A percentile compares a stretch with the other conserved stretches of the same genome.
These are phyloP conservation scores for Smallanthus sonchifolius DNA, from an alignment of 129 eudicot species.

Conservation along the genomic window DNA sequence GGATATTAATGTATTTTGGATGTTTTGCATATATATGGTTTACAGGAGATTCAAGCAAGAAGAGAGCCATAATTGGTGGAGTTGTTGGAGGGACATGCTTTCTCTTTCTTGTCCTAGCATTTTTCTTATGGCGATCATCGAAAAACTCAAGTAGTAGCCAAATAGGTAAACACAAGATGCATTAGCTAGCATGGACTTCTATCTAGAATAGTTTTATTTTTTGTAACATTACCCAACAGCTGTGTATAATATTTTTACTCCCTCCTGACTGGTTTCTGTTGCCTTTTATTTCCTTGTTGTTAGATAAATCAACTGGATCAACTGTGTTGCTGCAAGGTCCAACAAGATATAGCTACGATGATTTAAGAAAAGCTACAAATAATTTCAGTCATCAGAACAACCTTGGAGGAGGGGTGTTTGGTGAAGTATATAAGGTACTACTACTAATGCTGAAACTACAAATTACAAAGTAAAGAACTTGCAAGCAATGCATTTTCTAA, in stretches of 20 bases:
- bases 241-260: background rate
- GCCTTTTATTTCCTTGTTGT: background rate
- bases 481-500: background rate
- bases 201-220: background rate
- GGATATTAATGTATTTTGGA: background rate
- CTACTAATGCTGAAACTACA: background rate
- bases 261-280: background rate
- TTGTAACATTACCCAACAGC: background rate
- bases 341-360: slow-evolving; percentile 30
- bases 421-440: slow-evolving; percentile 43
- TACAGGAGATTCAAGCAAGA: slow-evolving; percentile 45
- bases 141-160: slow-evolving; percentile 22
- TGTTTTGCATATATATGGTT: background rate
- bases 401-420: slow-evolving; percentile 65
- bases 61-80: slow-evolving; percentile 26
- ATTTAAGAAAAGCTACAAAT: slow-evolving; percentile 32
- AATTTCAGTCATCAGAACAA: slow-evolving; percentile 44
- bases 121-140: slow-evolving; percentile 24
- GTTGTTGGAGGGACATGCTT: slow-evolving; percentile 53
- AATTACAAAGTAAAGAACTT: background rate
- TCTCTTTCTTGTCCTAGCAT: slow-evolving; percentile 26
- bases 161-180: slow-evolving; percentile 37
- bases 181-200: background rate
- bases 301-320: slow-evolving; percentile 50
- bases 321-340: slow-evolving; percentile 60